Conservation (phyloP, 2,329 filamentous ascomycete species). For the Ophiostoma sp. region DNA sequence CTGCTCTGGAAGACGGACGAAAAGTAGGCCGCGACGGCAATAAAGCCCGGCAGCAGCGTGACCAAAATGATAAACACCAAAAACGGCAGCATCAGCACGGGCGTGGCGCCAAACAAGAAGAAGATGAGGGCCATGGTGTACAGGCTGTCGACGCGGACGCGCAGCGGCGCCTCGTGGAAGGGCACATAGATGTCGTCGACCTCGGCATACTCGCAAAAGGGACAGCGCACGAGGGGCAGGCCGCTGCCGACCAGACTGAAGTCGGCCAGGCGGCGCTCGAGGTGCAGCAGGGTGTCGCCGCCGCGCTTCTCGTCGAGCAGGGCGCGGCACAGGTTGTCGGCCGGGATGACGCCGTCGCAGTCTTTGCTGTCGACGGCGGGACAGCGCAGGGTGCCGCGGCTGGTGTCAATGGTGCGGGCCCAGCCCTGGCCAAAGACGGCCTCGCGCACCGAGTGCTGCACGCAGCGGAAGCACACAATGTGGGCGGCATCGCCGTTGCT, state of each 20-base stretch:
- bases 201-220: constrained; percentile 89
- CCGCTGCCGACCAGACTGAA: constrained; percentile 69
- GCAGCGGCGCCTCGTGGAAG: constrained; percentile 49
- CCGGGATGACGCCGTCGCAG: constrained; percentile 70
- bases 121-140: constrained; percentile 48
- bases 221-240: constrained; percentile 74
- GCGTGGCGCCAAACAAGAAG: constrained; percentile 49
- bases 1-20: background rate
- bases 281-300: constrained; percentile 63
- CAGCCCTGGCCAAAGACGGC: constrained; percentile 92
- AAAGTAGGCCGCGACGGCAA: constrained; percentile 30
- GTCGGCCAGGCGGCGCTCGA: constrained; percentile 73
- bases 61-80: constrained; percentile 35
- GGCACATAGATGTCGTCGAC: constrained; percentile 70
- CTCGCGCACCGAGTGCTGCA: constrained; percentile 75
- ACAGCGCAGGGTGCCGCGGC: constrained; percentile 71
- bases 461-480: constrained; percentile 74
- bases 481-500: constrained; percentile 54
- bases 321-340: constrained; percentile 64
- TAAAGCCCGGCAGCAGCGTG: constrained; percentile 41
- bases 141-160: constrained; percentile 49
- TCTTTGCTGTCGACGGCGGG: constrained; percentile 66
- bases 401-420: constrained; percentile 69
- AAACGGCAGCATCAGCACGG: constrained; percentile 51
- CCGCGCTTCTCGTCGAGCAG: constrained; percentile 66